A percentile compares a stretch with the other conserved stretches of the same genome.
These are phyloP conservation scores for Paramecium sexaurelia DNA, from an alignment of 73 alveolate genomes.

Conservation along the genomic window DNA sequence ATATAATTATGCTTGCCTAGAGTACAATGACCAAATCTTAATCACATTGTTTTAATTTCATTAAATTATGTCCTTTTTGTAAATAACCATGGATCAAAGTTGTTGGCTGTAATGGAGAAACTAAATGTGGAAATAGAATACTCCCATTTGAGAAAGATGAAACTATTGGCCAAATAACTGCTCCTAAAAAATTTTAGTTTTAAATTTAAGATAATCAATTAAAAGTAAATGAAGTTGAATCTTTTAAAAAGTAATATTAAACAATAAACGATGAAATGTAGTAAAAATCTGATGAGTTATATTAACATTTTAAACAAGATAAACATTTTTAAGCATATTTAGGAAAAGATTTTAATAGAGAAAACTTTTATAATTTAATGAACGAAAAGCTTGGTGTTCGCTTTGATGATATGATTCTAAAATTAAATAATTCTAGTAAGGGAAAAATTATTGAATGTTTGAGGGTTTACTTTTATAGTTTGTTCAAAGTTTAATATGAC, in stretches of 20 bases:
- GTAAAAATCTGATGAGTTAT: background rate
- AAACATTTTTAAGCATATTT: background rate
- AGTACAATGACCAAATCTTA: background rate
- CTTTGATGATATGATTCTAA: background rate
- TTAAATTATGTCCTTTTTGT: background rate
- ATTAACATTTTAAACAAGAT: background rate
- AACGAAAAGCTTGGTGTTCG: background rate
- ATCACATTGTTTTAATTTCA: background rate
- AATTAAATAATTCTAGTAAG: background rate
- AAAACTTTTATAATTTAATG: background rate
- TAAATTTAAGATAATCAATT: background rate
- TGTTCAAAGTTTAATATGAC: background rate
- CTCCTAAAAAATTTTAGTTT: background rate
- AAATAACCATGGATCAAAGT: constrained; percentile 2
- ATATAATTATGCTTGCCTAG: background rate
- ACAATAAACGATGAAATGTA: background rate
- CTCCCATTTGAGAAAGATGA: background rate
- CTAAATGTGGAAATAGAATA: constrained; percentile 25
- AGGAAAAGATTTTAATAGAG: background rate
- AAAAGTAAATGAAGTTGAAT: background rate
- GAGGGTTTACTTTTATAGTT: background rate
- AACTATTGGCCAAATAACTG: background rate
- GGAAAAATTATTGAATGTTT: background rate
- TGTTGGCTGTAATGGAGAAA: background rate
- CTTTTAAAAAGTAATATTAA: background rate